Evolutionary conservation across 2,329 filamentous ascomycete species (phyloP), one percentile per base, ranked within the genome.

Genomic region (Xylogone sp.): DNA sequence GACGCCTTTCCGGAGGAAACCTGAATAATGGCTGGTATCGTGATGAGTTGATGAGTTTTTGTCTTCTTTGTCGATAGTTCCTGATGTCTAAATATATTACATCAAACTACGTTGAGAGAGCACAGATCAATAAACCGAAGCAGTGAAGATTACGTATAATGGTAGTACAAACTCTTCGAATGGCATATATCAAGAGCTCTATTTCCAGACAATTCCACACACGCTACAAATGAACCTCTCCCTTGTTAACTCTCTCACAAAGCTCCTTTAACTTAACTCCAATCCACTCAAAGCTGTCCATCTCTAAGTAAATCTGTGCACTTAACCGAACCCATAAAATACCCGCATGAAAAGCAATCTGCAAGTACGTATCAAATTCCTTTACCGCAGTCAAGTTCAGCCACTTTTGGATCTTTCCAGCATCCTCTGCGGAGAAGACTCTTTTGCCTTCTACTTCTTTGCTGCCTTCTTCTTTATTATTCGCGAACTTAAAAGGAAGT

Each of bases 241-340:
- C 74, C 42, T 66, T 68, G 42, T 68, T 69, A 16, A 79, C 74
- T 57, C 75, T 70, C 42, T 71, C 71, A 59, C 78, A 83, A 2
- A 87, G 59, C 21, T 72, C 70, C 21, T 59, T 60, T 39, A 66
- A 46, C 16, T 44, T 58, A 29, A 43, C 64, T 0, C 77, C 88
- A 6, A 79, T 77, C 79, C 81, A 88, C 65, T 86, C 81, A 62
- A 94, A 96, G 68, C 97, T 91, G 13, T 76, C 75, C 56, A 84
- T 64, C 22, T 88, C 89, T 10, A 97, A 69, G 65, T 93, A 97
- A 0, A 94, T 80, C 74, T 96, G 90, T 18, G 82, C 89, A 64
- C 87, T 91, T 42, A 96, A 62, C 46, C 92, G 75, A 0, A 79
- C 75, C 88, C 87, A 96, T 64, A 86, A 77, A 48, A 74, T 74